Evolutionary conservation across 345 rosid genomes (phyloP).

Genomic region (Camelina hispida): DNA sequence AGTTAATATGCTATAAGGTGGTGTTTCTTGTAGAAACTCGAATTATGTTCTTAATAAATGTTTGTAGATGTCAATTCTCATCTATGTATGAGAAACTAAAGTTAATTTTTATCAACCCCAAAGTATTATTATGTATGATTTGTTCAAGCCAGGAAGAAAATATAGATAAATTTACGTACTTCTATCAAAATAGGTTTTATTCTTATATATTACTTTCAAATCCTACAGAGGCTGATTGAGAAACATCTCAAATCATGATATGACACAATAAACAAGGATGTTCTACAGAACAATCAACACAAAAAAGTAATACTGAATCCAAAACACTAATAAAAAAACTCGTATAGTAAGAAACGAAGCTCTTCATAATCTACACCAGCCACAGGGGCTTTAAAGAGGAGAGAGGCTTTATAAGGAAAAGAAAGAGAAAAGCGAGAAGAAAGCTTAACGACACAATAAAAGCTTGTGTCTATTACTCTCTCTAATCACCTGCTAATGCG

Average conservation of each 20-base stretch:
- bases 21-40: not conserved
- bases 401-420: conserved; percentile 27
- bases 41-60: conserved; percentile 1
- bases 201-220: conserved; percentile 17
- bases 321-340: conserved; percentile 16
- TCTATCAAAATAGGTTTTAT: not conserved
- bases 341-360: conserved; percentile 35
- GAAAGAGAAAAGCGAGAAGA: conserved; percentile 23
- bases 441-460: conserved; percentile 35
- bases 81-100: not conserved
- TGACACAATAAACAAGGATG: conserved; percentile 22
- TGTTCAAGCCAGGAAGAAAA: not conserved
- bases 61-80: not conserved
- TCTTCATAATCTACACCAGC: conserved; percentile 37
- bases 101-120: not conserved
- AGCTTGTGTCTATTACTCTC: conserved; percentile 18
- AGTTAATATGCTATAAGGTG: not conserved
- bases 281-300: conserved; percentile 22
- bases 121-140: not conserved
- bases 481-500: conserved; percentile 31
- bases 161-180: not conserved
- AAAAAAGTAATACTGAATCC: conserved; percentile 13
- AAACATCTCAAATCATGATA: conserved; percentile 24
- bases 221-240: conserved; percentile 15
- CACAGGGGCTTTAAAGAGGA: conserved; percentile 33